Evolutionary conservation across 805 yeast genomes (phyloP).

Genomic region (Nadsonia fulvescens): DNA sequence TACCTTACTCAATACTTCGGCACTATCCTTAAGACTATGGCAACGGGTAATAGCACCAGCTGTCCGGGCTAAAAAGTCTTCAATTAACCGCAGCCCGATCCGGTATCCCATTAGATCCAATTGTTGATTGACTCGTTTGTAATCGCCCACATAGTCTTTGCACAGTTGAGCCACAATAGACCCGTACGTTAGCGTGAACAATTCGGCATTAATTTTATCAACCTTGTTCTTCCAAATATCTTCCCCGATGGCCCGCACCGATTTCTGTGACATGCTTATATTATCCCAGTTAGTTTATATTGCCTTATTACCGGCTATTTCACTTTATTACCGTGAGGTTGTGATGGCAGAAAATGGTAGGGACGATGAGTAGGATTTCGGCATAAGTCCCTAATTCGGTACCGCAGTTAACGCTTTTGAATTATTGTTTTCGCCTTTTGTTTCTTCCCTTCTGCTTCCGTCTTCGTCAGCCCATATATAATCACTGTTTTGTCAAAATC

Average conservation of each 20-base stretch:
- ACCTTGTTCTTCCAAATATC: conserved; percentile 81
- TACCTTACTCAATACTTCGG: conserved; percentile 67
- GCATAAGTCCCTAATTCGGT: no score
- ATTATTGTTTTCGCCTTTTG: no score
- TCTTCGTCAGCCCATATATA: no score
- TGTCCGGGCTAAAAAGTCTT: conserved; percentile 79
- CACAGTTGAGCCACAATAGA: conserved; percentile 84
- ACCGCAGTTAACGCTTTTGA: no score
- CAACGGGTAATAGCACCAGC: conserved; percentile 83
- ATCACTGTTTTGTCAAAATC: no score
- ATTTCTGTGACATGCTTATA: conserved; percentile 9
- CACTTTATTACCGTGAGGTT: no score
- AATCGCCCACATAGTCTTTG: conserved; percentile 62
- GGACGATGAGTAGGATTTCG: no score
- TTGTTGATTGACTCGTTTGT: conserved; percentile 61
- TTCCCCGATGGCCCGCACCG: conserved; percentile 40
- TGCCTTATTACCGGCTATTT: no score
- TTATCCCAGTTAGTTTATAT: no score
- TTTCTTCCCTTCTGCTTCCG: no score
- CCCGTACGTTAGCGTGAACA: conserved; percentile 90
- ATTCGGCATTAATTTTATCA: conserved; percentile 81
- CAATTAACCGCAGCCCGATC: conserved; percentile 79
- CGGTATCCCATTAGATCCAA: conserved; percentile 88
- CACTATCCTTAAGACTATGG: conserved; percentile 60
- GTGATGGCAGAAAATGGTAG: no score